Conservation (phyloP, 2,329 filamentous ascomycete species). For the Geosmithia morbida region DNA sequence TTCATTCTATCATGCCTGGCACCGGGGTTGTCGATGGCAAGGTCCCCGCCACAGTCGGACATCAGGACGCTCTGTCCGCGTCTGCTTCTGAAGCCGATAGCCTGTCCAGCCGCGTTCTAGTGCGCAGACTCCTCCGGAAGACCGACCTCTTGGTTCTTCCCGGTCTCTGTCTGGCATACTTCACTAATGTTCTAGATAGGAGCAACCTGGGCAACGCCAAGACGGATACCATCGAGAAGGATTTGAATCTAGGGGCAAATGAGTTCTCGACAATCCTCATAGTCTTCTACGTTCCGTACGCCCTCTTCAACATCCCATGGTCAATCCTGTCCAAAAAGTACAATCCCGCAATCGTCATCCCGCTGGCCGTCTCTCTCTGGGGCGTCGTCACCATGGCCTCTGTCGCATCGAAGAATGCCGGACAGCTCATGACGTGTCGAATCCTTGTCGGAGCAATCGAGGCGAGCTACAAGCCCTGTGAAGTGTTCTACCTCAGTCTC, state of each 20-base stretch:
- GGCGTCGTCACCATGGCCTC: constrained; percentile 10
- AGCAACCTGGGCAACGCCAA: constrained; percentile 29
- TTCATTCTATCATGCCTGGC: neutral
- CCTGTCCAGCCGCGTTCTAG: neutral
- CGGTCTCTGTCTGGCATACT: constrained; percentile 2
- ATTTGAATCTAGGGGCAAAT: constrained; percentile 29
- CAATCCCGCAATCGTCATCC: constrained; percentile 12
- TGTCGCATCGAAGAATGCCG: constrained; percentile 19
- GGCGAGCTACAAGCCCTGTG: constrained; percentile 30
- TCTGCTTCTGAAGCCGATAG: neutral
- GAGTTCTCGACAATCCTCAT: constrained; percentile 19
- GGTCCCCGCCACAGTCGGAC: too few species aligned
- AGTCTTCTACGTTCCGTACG: constrained; percentile 17
- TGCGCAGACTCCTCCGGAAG: constrained; percentile 5
- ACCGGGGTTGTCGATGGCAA: neutral
- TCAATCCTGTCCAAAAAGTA: constrained; percentile 10
- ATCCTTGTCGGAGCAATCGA: constrained; percentile 23
- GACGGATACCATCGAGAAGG: constrained; percentile 30
- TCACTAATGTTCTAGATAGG: constrained; percentile 6
- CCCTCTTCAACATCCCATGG: constrained; percentile 11
- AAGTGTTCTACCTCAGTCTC: constrained; percentile 24
- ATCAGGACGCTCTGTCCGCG: neutral
- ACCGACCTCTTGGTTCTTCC: constrained; percentile 7
- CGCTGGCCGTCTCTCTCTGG: constrained; percentile 11
- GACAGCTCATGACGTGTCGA: constrained; percentile 24